Evolutionary conservation across 1,139 yeast species (phyloP).

Genomic region (Kodamaea sp.): DNA sequence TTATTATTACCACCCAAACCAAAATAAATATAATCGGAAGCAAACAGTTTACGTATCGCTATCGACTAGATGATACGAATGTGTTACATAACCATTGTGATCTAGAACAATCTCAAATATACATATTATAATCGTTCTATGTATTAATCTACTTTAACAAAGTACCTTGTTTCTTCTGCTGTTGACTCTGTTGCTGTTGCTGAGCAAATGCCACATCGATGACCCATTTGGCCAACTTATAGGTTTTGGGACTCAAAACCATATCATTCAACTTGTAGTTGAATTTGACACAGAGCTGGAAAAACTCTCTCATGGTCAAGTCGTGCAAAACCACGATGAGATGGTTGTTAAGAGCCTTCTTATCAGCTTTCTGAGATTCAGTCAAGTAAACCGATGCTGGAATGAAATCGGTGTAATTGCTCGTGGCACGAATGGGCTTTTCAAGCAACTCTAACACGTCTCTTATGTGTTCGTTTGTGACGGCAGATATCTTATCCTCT

Average conservation of each 20-base stretch:
- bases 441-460: slow-evolving; percentile 62
- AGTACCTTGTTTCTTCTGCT: slow-evolving; percentile 7
- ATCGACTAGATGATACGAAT: too few relatives aligned
- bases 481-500: slow-evolving; percentile 56
- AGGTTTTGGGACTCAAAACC: slow-evolving; percentile 60
- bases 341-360: slow-evolving; percentile 30
- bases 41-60: too few relatives aligned
- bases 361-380: slow-evolving; percentile 23
- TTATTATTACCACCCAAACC: too few relatives aligned
- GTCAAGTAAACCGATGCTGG: slow-evolving; percentile 51
- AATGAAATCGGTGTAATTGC: slow-evolving; percentile 37
- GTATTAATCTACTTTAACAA: not conserved
- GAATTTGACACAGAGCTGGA: slow-evolving; percentile 62
- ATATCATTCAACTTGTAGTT: slow-evolving; percentile 65
- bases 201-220: slow-evolving; percentile 64
- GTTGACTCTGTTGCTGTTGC: slow-evolving; percentile 27
- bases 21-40: too few relatives aligned
- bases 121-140: not conserved
- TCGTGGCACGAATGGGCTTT: slow-evolving; percentile 50
- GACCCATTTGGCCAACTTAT: slow-evolving; percentile 70
- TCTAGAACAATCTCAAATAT: too few relatives aligned
- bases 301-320: slow-evolving; percentile 61
- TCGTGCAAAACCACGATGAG: slow-evolving; percentile 60
- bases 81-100: too few relatives aligned
- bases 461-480: slow-evolving; percentile 53